Evolutionary conservation across 768 basidiomycete species (phyloP).

Genomic region (Suillus alpinus): DNA sequence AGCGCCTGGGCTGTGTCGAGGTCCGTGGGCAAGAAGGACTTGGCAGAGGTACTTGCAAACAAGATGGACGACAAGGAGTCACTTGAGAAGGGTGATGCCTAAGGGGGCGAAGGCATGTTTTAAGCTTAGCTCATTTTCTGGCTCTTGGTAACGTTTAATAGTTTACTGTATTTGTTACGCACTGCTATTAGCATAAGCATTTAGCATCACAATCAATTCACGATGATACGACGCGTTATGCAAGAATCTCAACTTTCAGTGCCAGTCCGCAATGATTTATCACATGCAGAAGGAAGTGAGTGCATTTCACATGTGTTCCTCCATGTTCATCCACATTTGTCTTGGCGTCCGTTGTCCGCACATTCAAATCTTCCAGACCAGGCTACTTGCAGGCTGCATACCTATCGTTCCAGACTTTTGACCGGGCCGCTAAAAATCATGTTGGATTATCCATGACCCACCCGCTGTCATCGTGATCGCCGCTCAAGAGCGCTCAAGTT

Average conservation of each 20-base stretch:
- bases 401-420: background rate
- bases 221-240: background rate
- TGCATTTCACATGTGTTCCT: background rate
- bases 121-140: background rate
- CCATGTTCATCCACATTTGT: background rate
- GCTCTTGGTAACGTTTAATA: background rate
- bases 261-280: background rate
- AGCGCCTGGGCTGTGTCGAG: slow-evolving; percentile 68
- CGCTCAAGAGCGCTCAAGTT: background rate
- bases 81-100: slow-evolving; percentile 2
- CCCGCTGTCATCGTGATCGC: background rate
- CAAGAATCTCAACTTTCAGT: background rate
- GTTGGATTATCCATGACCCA: background rate
- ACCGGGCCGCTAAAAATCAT: background rate
- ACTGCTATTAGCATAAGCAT: background rate
- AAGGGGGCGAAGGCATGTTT: background rate
- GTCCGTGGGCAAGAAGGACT: slow-evolving; percentile 59
- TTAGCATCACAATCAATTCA: background rate
- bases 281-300: background rate
- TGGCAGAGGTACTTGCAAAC: slow-evolving; percentile 43
- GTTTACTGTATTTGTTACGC: slow-evolving; percentile 6
- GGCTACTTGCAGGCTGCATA: background rate
- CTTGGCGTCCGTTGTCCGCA: background rate
- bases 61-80: slow-evolving; percentile 14
- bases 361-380: background rate